Evolutionary conservation across 2,329 filamentous ascomycete genomes (phyloP).

Genomic region (Xylariaceae sp.): DNA sequence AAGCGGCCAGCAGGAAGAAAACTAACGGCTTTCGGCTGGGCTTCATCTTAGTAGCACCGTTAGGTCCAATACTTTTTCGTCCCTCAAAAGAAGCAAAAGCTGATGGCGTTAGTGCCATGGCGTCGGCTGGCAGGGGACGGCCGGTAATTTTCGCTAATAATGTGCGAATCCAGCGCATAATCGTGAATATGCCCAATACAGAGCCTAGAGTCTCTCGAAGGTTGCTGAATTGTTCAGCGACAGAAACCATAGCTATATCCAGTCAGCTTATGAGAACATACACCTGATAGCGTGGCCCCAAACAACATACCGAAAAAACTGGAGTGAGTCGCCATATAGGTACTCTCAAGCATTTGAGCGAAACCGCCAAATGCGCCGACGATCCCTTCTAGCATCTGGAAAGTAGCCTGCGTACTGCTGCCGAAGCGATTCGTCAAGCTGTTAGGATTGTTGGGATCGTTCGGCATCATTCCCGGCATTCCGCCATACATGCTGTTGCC

Average conservation of each 20-base stretch:
- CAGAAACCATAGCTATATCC: constrained; percentile 82
- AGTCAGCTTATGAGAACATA: constrained; percentile 8
- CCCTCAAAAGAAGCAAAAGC: constrained; percentile 88
- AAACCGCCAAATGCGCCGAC: constrained; percentile 96
- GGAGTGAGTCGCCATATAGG: constrained; percentile 98
- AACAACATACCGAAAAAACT: constrained; percentile 82
- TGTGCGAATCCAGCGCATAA: constrained; percentile 92
- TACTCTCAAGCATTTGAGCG: constrained; percentile 98
- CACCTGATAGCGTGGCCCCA: not conserved
- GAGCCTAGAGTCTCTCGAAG: constrained; percentile 89
- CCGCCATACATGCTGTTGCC: constrained; percentile 38
- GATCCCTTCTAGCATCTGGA: constrained; percentile 96
- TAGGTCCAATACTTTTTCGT: constrained; percentile 46
- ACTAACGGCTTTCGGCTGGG: constrained; percentile 93
- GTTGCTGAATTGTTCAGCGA: constrained; percentile 94
- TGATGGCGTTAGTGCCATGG: constrained; percentile 78
- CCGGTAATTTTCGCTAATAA: constrained; percentile 89
- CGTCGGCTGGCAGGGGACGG: constrained; percentile 80
- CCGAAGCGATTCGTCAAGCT: constrained; percentile 94
- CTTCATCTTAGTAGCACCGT: constrained; percentile 61
- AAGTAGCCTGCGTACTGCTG: constrained; percentile 92
- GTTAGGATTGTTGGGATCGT: constrained; percentile 78
- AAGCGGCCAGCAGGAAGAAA: constrained; percentile 90
- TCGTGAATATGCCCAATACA: constrained; percentile 87
- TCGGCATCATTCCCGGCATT: constrained; percentile 42